These are phyloP conservation scores for Oryza meridionalis DNA, from an alignment of 176 grass and related monocot genomes.

Conservation along the genomic window DNA sequence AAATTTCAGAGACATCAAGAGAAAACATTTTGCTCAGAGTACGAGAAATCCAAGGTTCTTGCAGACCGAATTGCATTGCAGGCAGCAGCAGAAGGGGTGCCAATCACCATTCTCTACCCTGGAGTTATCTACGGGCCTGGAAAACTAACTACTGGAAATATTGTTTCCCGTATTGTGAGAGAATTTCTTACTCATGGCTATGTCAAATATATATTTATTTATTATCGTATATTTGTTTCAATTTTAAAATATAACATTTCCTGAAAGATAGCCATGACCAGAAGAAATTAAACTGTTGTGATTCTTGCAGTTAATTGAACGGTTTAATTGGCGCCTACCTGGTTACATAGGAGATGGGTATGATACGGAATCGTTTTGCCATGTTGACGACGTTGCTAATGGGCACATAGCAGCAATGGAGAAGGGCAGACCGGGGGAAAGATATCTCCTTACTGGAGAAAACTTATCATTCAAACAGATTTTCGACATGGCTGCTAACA, in stretches of 20 bases:
- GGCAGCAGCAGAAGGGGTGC: slow-evolving; percentile 70
- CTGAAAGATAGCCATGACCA: slow-evolving; percentile 29
- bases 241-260: not conserved
- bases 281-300: slow-evolving; percentile 18
- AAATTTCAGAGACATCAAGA: slow-evolving; percentile 66
- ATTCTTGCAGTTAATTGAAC: slow-evolving; percentile 82
- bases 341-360: slow-evolving; percentile 86
- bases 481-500: slow-evolving; percentile 71
- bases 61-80: slow-evolving; percentile 80
- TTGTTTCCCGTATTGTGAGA: slow-evolving; percentile 80
- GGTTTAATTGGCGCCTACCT: slow-evolving; percentile 86
- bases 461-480: slow-evolving; percentile 71
- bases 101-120: slow-evolving; percentile 79
- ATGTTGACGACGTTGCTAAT: slow-evolving; percentile 87
- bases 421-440: slow-evolving; percentile 74
- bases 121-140: slow-evolving; percentile 89
- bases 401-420: slow-evolving; percentile 88
- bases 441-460: slow-evolving; percentile 87
- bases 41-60: slow-evolving; percentile 91
- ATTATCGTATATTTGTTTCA: slow-evolving; percentile 25
- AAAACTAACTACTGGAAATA: slow-evolving; percentile 85
- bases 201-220: not conserved
- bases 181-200: slow-evolving; percentile 8
- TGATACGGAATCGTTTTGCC: slow-evolving; percentile 74
- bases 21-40: slow-evolving; percentile 88